Evolutionary conservation across 2,329 filamentous ascomycete species (phyloP).

Genomic region (Neonectria hederae): DNA sequence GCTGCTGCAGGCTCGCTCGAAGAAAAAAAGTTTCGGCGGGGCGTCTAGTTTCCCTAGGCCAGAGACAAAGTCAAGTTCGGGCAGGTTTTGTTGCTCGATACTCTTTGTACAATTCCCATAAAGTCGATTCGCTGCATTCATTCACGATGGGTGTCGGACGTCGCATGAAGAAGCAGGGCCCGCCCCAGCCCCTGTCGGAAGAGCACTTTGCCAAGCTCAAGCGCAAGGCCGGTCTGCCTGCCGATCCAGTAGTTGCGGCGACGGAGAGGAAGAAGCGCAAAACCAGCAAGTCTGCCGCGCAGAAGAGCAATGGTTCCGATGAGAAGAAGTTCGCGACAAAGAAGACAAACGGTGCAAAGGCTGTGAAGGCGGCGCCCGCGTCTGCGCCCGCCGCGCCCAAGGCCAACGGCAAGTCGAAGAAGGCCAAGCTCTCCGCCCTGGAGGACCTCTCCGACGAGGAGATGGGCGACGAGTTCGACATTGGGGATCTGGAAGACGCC

Average conservation of each 20-base stretch:
- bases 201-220: conserved; percentile 81
- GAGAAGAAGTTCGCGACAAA: conserved; percentile 42
- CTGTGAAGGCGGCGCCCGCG: conserved; percentile 46
- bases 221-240: conserved; percentile 80
- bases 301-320: conserved; percentile 40
- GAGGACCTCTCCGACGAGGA: conserved; percentile 59
- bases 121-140: conserved; percentile 26
- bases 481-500: conserved; percentile 58
- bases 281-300: conserved; percentile 48
- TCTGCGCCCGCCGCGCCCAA: conserved; percentile 45
- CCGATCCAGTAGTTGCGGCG: conserved; percentile 65
- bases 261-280: conserved; percentile 69
- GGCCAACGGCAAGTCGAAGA: conserved; percentile 42
- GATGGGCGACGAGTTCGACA: conserved; percentile 52
- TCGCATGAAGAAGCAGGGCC: conserved; percentile 95
- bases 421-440: conserved; percentile 52
- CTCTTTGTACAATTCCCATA: conserved; percentile 20
- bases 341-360: conserved; percentile 48
- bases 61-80: conserved; percentile 33
- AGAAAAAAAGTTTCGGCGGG: conserved; percentile 54
- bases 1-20: conserved; percentile 38
- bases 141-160: conserved; percentile 84
- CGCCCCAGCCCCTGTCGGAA: conserved; percentile 84
- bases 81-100: conserved; percentile 29
- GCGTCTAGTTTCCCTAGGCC: conserved; percentile 38